Conservation (phyloP, 495 filamentous ascomycete genomes). For the Penicillium antarcticum region DNA sequence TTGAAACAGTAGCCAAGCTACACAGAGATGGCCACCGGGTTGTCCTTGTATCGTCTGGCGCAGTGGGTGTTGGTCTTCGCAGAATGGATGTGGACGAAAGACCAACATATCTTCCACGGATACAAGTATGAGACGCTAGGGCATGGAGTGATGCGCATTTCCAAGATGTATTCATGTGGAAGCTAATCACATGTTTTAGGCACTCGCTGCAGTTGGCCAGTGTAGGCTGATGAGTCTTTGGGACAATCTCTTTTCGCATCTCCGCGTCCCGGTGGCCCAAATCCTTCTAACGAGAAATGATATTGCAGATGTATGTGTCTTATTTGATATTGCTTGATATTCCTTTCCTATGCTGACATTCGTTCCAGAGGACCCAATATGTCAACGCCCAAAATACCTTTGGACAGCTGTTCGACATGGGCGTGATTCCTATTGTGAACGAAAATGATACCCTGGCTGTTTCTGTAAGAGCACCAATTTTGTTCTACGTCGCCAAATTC, state of each 20-base stretch:
- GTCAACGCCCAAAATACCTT: constrained; percentile 95
- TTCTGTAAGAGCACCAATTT: constrained; percentile 46
- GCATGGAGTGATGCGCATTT: neutral
- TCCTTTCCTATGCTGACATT: constrained; percentile 10
- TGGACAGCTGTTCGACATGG: constrained; percentile 85
- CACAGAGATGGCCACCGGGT: constrained; percentile 90
- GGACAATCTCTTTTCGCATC: constrained; percentile 86
- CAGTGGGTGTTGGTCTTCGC: constrained; percentile 87
- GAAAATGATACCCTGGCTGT: constrained; percentile 97
- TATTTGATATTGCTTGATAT: neutral
- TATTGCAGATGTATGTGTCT: constrained; percentile 76
- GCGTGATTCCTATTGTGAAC: constrained; percentile 96
- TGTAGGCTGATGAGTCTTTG: constrained; percentile 93
- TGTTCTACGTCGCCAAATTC: no score
- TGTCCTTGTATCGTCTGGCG: constrained; percentile 92
- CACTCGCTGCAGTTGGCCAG: constrained; percentile 93
- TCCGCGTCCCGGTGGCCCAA: constrained; percentile 87
- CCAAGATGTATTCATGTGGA: neutral
- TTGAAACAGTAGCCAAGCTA: constrained; percentile 83
- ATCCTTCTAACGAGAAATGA: constrained; percentile 95
- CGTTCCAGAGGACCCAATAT: constrained; percentile 77
- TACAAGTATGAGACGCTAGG: constrained; percentile 56
- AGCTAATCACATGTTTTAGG: constrained; percentile 45
- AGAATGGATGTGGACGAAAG: constrained; percentile 87
- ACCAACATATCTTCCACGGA: constrained; percentile 80